Evolutionary conservation across 495 filamentous ascomycete genomes (phyloP).

Genomic region (Collariella sp.): DNA sequence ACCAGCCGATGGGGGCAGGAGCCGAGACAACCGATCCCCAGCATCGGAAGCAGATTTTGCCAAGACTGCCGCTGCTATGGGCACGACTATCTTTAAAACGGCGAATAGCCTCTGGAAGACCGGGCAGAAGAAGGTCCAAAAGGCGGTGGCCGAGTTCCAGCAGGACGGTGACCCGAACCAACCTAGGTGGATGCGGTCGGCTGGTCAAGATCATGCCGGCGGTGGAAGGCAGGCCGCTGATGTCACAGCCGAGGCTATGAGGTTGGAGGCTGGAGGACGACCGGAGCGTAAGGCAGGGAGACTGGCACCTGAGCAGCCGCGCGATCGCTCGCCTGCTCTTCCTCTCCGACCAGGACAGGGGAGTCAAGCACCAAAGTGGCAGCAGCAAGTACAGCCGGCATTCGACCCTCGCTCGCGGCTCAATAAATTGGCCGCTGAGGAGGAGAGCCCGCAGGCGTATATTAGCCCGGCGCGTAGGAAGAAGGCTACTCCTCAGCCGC

Average conservation of each 20-base stretch:
- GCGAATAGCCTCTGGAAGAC: conserved; percentile 92
- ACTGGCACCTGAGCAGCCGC: conserved; percentile 23
- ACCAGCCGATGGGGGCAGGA: conserved; percentile 34
- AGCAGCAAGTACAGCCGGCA: conserved; percentile 35
- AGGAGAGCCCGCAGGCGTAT: conserved; percentile 77
- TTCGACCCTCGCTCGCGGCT: conserved; percentile 53
- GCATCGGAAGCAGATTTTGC: conserved; percentile 66
- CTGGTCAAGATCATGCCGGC: conserved; percentile 32
- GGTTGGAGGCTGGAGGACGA: conserved; percentile 64
- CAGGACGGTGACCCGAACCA: conserved; percentile 65
- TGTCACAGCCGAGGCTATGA: conserved; percentile 81
- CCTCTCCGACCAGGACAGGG: conserved; percentile 21
- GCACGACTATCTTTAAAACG: conserved; percentile 81
- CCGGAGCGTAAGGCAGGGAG: conserved; percentile 32
- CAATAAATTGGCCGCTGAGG: conserved; percentile 64
- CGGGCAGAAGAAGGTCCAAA: conserved; percentile 88
- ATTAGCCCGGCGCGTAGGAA: conserved; percentile 80
- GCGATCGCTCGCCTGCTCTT: conserved; percentile 41
- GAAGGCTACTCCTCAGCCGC: conserved; percentile 46
- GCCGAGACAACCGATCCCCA: conserved; percentile 49
- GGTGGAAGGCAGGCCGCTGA: conserved; percentile 16
- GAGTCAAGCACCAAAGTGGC: conserved; percentile 35
- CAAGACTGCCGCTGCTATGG: conserved; percentile 71
- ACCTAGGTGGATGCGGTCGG: conserved; percentile 90
- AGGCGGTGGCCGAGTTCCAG: conserved; percentile 86